Base-by-base conservation (phyloP, 345 rosid species). In the Erodium maritimum region DNA sequence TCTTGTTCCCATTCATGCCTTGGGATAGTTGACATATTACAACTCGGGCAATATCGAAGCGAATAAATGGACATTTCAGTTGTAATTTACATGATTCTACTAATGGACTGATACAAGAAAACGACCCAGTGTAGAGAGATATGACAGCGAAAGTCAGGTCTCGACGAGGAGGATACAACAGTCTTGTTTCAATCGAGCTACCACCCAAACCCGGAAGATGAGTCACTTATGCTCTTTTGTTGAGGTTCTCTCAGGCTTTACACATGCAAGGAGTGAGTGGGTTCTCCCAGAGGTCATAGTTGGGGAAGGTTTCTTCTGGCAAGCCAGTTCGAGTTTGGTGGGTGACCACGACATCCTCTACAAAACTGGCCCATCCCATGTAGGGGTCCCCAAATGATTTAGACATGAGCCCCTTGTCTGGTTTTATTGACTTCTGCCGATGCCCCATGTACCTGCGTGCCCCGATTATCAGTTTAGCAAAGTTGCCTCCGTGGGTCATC, bases 181-280 rank as follows among this genome's bases (percentile, higher is more conserved):
- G n/a, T n/a, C n/a, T n/a, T n/a, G n/a, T n/a, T n/a, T n/a, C n/a
- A n/a, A n/a, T n/a, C n/a, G n/a, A n/a, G n/a, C n/a, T n/a, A n/a
- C n/a, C n/a, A n/a, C n/a, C n/a, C n/a, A n/a, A n/a, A n/a, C n/a
- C n/a, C n/a, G n/a, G n/a, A n/a, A n/a, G n/a, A n/a, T n/a, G n/a
- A n/a, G n/a, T n/a, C n/a, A n/a, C n/a, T n/a, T n/a, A n/a, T n/a
- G n/a, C n/a, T n/a, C n/a, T n/a, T n/a, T n/a, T n/a, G n/a, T n/a
- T n/a, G n/a, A n/a, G n/a, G n/a, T n/a, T n/a, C n/a, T n/a, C n/a
- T 93, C 81, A 90, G 69, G 97, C 91, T 76, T 79, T 89, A 73
- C 99, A 93, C 99, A 93, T 93, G 79, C 97, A 93, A 66, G 99
- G 97, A 63, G 97, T 93, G 55, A 93, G 75, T 54, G 99, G 99